Evolutionary conservation across 139 green algal species (phyloP), one percentile per base, ranked within the genome.

Genomic region (Tetradesmus obliquus): DNA sequence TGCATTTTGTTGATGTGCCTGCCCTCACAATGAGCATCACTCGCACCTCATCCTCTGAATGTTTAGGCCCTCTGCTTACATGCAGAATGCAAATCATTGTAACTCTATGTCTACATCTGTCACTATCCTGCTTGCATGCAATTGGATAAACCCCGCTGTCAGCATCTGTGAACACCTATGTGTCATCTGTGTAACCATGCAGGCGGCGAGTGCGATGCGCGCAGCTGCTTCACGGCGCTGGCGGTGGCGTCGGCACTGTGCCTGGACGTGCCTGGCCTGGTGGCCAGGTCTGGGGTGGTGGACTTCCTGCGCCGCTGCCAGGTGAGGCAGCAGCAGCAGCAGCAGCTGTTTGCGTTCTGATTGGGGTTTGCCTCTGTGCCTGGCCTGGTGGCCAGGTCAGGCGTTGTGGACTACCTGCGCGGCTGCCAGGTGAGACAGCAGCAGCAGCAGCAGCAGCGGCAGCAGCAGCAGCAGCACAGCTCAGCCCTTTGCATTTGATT

Each of bases 121-220:
- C 32, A 45, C 10, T 12, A 12, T 20, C 62, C 62, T 12, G 62
- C 8, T 45, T 45, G 82, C 80, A 84, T 17, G 55, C 32, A 45
- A 45, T 45, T 45, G 32, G 32, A 45, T 45, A 45, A 45, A 45
- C 32, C 32, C 32, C 32, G 82, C 82, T 32, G 66, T 22, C 10
- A 45, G 71, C 71, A 45, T 22, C 10, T 22, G 71, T 24, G 10
- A 5, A 79, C 20, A 24, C 9, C 17, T 32, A 7, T 81, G 72
- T 20, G 13, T 32, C 10, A 5, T 22, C 12, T 79, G 10, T 79
- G 71, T 12, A 79, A 24, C 71, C 32, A 45, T 79, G 10, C 94
- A 97, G 96, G 96, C 32, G 98, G 98, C 9, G 98, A 99, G 93
- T 95, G 97, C 32, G 98, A 99, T 93, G 93, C 98, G 72, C 94